These are phyloP conservation scores for Yamadazyma kitorensis DNA, from an alignment of 805 yeast species.

Conservation along the genomic window DNA sequence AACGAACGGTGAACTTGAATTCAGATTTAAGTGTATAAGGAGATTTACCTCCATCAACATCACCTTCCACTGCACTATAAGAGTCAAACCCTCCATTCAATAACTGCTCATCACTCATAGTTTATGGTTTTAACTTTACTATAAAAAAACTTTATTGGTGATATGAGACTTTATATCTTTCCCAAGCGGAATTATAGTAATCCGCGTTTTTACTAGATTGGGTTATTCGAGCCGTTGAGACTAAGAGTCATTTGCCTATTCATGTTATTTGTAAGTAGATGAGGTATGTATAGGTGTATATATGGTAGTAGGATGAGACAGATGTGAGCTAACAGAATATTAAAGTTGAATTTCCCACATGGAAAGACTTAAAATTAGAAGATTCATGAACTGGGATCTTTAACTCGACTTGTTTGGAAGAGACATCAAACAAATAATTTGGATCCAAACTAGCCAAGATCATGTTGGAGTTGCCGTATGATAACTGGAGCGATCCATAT, in stretches of 20 bases:
- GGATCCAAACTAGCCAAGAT: conserved; percentile 4
- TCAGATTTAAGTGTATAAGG: conserved; percentile 12
- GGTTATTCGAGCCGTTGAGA: conserved; percentile 2
- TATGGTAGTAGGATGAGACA: too few species aligned
- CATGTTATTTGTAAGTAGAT: background rate
- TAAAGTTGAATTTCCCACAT: background rate
- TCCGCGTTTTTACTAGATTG: background rate
- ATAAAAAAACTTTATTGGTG: too few species aligned
- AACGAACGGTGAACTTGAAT: conserved; percentile 20
- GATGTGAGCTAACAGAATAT: conserved; percentile 12
- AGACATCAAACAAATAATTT: conserved; percentile 3
- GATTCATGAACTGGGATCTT: conserved; percentile 3
- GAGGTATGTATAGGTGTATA: too few species aligned
- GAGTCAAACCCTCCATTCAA: conserved; percentile 12
- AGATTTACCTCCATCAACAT: background rate
- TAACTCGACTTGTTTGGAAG: conserved; percentile 1
- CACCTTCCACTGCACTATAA: conserved; percentile 5
- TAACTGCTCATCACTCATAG: conserved; percentile 13
- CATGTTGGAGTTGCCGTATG: conserved; percentile 3
- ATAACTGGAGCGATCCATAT: conserved; percentile 2
- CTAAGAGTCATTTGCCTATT: background rate
- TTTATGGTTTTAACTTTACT: too few species aligned
- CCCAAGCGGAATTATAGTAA: conserved; percentile 1
- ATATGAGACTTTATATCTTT: background rate
- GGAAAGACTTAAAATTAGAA: conserved; percentile 6